These are phyloP conservation scores for Gelatoporia subvermispora DNA, from an alignment of 768 basidiomycete genomes.

Conservation along the genomic window DNA sequence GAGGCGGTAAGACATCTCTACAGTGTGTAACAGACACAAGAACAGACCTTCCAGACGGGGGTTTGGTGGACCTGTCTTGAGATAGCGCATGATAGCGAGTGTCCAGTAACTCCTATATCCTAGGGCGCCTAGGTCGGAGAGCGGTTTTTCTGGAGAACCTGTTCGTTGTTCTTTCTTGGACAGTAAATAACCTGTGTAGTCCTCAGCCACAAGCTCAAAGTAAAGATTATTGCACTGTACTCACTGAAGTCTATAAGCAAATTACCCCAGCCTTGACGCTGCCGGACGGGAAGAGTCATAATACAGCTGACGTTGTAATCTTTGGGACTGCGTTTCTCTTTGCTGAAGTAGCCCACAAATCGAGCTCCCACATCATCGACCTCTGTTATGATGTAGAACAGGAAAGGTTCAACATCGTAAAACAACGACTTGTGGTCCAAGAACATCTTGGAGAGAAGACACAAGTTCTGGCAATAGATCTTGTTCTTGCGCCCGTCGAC, in stretches of 20 bases:
- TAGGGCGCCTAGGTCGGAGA: constrained; percentile 86
- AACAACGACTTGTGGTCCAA: constrained; percentile 98
- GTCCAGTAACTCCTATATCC: constrained; percentile 98
- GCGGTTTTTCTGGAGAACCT: constrained; percentile 94
- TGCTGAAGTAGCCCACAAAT: constrained; percentile 98
- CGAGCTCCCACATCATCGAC: constrained; percentile 84
- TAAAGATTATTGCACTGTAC: constrained; percentile 26
- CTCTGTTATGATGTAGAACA: constrained; percentile 98
- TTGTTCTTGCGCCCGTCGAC: constrained; percentile 99
- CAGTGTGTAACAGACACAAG: neutral
- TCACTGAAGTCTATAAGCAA: constrained; percentile 96
- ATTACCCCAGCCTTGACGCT: constrained; percentile 95
- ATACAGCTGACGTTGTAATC: constrained; percentile 99
- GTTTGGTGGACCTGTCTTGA: constrained; percentile 52
- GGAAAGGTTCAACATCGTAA: constrained; percentile 98
- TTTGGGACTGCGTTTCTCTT: constrained; percentile 95
- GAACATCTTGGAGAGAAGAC: constrained; percentile 97
- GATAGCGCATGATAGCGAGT: constrained; percentile 76
- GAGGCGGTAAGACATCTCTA: constrained; percentile 8
- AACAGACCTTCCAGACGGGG: constrained; percentile 71
- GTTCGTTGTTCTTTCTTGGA: constrained; percentile 90
- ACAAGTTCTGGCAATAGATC: constrained; percentile 99
- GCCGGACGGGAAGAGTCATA: constrained; percentile 95
- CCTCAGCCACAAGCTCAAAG: constrained; percentile 7
- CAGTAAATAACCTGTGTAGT: constrained; percentile 78